Evolutionary conservation across 257 asterid genomes (phyloP).

Genomic region (Rauvolfia tetraphylla): DNA sequence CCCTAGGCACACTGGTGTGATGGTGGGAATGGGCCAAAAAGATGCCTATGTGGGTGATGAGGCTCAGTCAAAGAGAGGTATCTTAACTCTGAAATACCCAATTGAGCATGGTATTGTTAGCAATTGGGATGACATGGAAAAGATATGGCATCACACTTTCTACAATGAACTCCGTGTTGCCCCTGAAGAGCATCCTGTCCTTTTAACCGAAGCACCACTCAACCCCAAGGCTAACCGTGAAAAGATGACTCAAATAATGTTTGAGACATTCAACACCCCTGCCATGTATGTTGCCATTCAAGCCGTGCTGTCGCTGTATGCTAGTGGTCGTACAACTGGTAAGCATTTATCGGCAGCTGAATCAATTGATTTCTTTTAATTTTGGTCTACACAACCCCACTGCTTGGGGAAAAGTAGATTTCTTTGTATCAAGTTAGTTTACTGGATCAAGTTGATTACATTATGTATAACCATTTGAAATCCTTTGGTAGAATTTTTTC

Average conservation of each 20-base stretch:
- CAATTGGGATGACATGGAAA: constrained; percentile 36
- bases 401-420: not conserved
- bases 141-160: constrained; percentile 31
- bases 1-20: constrained; percentile 34
- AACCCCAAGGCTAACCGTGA: constrained; percentile 36
- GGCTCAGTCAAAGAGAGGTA: constrained; percentile 39
- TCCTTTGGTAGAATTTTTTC: not conserved
- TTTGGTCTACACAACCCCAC: not conserved
- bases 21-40: constrained; percentile 37
- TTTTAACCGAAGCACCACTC: constrained; percentile 31
- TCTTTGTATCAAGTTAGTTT: not conserved
- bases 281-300: constrained; percentile 33
- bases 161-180: constrained; percentile 31
- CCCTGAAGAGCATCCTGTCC: constrained; percentile 33
- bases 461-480: not conserved
- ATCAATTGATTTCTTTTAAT: not conserved
- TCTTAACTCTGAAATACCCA: constrained; percentile 29
- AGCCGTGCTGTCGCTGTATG: constrained; percentile 26
- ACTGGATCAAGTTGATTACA: not conserved
- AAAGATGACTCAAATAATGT: constrained; percentile 36
- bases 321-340: constrained; percentile 36
- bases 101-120: constrained; percentile 34
- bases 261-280: constrained; percentile 29
- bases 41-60: constrained; percentile 39
- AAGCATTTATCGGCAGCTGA: not conserved